Evolutionary conservation across 805 yeast species (phyloP), one percentile per base, ranked within the genome.

Genomic region (Candida easanensis): DNA sequence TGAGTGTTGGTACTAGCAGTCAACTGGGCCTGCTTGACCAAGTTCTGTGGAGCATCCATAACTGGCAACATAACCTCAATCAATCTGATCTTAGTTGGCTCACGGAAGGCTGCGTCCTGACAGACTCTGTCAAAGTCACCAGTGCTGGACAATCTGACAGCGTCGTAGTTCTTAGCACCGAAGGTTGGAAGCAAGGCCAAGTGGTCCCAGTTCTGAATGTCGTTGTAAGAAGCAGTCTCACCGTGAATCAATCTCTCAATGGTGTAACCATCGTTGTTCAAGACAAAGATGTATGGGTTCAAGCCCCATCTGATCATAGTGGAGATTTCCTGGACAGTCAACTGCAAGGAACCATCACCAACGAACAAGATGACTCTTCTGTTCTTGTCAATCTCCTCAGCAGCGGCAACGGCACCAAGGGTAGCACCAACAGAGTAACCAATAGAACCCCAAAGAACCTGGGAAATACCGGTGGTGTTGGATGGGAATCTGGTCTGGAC

Each of bases 261-360:
- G 55, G 88, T 82, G 71, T 82, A 82, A 63, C 88, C 88, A 51
- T 74, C 77, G 66, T 82, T 82, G 70, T 82, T 82, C 61, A 82
- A 71, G 26, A 82, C 78, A 60, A 82, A 82, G 58, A 82, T 64
- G 68, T 82, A 82, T 57, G 87, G 87, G 50, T 73, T 79, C 57
- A 79, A 70, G 48, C 74, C 73, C 82, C 83, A 77, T 65, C 81
- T 76, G 60, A 79, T 70, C 75, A 80, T 74, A 51, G 85, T 81
- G 43, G 84, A 78, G 60, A 82, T 79, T 62, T 83, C 84, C 69
- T 81, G 87, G 27, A 80, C 85, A 13, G 88, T 81, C 65, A 82
- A 73, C 68, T 82, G 88, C 56, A 82, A 70, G 35, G 88, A 82
- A 63, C 88, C 88, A 63, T 82, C 88, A 69, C 88, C 88, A 52